Evolutionary conservation across 1,284 basidiomycete species (phyloP), one percentile per base, ranked within the genome.

Genomic region (Leccinum pseudoinsigne): DNA sequence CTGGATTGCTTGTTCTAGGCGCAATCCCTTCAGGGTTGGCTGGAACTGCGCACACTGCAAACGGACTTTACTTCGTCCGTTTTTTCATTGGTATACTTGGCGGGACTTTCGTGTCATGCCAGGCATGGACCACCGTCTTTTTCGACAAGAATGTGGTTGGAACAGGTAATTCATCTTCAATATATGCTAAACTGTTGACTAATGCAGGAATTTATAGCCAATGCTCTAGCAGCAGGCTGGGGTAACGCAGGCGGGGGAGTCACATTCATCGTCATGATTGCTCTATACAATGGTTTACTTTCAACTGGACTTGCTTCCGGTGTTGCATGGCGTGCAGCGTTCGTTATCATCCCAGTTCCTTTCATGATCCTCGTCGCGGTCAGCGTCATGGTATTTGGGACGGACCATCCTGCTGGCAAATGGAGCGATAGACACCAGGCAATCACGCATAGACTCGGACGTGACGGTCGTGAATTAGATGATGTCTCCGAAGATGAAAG

Each of bases 11-110:
- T 23, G 69, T 87, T 56, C 64, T 86, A 0, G 87, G 87, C 5
- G 85, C 87, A 2, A 84, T 90, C 47, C 88, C 88, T 1, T 86
- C 84, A 2, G 88, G 84, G 1, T 73, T 88, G 7, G 86, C 86
- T 1, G 86, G 86, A 4, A 83, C 84, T 0, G 79, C 81, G 5
- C 72, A 74, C 53, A 79, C 69, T 58, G 81, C 80, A 1, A 55
- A 65, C 1, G 81, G 82, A 0, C 79, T 89, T 3, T 84, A 86
- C 65, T 10, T 64, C 5, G 4, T 73, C 45, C 71, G 72, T 4
- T 74, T 76, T 60, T 76, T 75, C 57, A 75, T 76, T 34, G 75
- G 81, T 2, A 81, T 88, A 59, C 78, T 87, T 3, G 87, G 87
- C 7, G 87, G 78, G 0, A 85, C 84, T 1, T 87, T 88, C 62